Evolutionary conservation across 1,139 yeast species (phyloP).

Genomic region (Zygosaccharomyces sapae): DNA sequence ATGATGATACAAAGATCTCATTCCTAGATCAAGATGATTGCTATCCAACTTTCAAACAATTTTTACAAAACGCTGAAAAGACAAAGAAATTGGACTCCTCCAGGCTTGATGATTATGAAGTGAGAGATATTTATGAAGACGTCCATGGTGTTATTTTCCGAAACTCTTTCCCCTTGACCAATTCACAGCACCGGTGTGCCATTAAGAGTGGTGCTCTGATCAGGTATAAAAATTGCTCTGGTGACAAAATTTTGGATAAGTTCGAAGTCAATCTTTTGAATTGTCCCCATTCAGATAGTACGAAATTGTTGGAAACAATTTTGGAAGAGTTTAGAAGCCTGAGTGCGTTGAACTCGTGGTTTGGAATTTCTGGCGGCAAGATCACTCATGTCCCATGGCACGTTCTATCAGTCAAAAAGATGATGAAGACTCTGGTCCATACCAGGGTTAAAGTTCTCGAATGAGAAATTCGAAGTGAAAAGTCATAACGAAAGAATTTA

Average conservation of each 20-base stretch:
- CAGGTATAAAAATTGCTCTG: constrained; percentile 38
- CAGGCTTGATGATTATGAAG: constrained; percentile 39
- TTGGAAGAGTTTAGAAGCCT: constrained; percentile 66
- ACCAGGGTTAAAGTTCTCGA: constrained; percentile 34
- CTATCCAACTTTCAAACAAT: constrained; percentile 37
- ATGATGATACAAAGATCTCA: constrained; percentile 55
- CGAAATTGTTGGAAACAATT: constrained; percentile 53
- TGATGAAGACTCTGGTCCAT: constrained; percentile 47
- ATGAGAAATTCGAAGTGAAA: neutral
- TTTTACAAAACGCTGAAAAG: constrained; percentile 27
- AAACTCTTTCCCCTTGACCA: constrained; percentile 59
- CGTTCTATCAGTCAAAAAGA: constrained; percentile 67
- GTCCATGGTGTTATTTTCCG: constrained; percentile 62
- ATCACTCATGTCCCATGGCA: constrained; percentile 73
- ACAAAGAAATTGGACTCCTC: constrained; percentile 18
- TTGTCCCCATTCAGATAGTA: constrained; percentile 61
- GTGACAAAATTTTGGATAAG: constrained; percentile 35
- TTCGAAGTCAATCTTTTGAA: constrained; percentile 64
- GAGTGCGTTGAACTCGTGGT: constrained; percentile 45
- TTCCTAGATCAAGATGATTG: constrained; percentile 39
- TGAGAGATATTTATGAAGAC: constrained; percentile 52
- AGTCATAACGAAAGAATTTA: too few species aligned
- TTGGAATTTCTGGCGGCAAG: constrained; percentile 40
- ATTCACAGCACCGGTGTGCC: constrained; percentile 67
- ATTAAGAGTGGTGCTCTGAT: constrained; percentile 68